Evolutionary conservation across 2,329 filamentous ascomycete species (phyloP).

Genomic region (Talaromyces sp.): DNA sequence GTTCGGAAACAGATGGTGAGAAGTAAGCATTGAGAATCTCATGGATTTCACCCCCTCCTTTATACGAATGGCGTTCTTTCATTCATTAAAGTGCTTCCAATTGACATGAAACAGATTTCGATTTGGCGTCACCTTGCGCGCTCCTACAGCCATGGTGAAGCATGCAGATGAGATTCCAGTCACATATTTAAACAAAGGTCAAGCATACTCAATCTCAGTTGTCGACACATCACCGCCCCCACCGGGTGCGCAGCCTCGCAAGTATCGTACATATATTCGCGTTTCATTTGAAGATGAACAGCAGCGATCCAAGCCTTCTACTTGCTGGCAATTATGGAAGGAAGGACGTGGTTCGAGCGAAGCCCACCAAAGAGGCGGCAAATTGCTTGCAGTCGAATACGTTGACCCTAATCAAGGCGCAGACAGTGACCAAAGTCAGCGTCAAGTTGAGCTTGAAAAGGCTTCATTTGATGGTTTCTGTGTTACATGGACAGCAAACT

Average conservation of each 20-base stretch:
- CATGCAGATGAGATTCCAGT: slow-evolving; percentile 86
- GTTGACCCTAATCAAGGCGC: slow-evolving; percentile 63
- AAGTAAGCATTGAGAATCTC: slow-evolving; percentile 44
- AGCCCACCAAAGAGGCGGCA: slow-evolving; percentile 87
- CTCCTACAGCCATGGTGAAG: slow-evolving; percentile 90
- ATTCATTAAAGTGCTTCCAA: background rate
- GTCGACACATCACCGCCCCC: slow-evolving; percentile 68
- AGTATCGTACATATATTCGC: slow-evolving; percentile 87
- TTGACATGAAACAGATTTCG: slow-evolving; percentile 59
- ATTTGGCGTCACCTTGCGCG: slow-evolving; percentile 84
- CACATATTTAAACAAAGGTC: slow-evolving; percentile 97
- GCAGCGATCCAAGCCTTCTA: slow-evolving; percentile 75
- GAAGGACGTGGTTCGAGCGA: slow-evolving; percentile 94
- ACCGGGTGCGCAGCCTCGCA: slow-evolving; percentile 58
- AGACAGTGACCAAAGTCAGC: slow-evolving; percentile 54
- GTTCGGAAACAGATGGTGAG: slow-evolving; percentile 43
- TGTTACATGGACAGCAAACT: slow-evolving; percentile 77
- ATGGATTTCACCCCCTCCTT: background rate
- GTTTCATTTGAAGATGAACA: slow-evolving; percentile 96
- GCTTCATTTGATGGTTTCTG: slow-evolving; percentile 93
- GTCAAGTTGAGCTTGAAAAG: slow-evolving; percentile 66
- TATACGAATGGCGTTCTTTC: background rate
- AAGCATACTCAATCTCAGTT: slow-evolving; percentile 84
- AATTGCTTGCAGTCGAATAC: slow-evolving; percentile 90
- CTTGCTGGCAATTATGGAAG: slow-evolving; percentile 92